phyloP scores from a whole-genome alignment of 2,329 filamentous ascomycete genomes.

The Aureobasidium namibiae region DNA sequence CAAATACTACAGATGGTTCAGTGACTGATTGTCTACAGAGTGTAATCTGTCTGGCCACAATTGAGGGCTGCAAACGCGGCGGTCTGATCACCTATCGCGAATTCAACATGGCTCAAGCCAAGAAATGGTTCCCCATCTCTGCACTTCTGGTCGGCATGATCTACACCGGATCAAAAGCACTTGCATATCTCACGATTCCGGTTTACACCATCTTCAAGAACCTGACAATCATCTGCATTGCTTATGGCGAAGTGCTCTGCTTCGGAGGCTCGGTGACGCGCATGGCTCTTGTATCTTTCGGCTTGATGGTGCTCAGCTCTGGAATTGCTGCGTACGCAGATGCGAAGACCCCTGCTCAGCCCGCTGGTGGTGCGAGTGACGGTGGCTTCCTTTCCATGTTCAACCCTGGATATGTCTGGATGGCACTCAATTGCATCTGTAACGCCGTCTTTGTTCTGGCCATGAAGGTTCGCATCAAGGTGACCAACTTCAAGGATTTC shows the following conservation, averaged over 20 bases:
- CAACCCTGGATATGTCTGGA: constrained; percentile 95
- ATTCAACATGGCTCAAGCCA: constrained; percentile 84
- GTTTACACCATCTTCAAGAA: constrained; percentile 99
- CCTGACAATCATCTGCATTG: constrained; percentile 95
- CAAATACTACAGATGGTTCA: background rate
- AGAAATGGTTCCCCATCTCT: constrained; percentile 95
- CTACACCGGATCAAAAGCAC: constrained; percentile 90
- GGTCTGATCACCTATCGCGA: constrained; percentile 74
- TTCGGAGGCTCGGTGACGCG: constrained; percentile 88
- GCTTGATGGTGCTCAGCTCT: constrained; percentile 91
- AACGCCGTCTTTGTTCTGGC: constrained; percentile 80
- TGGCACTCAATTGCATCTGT: constrained; percentile 94
- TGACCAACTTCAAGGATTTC: constrained; percentile 99
- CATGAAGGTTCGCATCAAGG: constrained; percentile 98
- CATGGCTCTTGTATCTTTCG: constrained; percentile 85
- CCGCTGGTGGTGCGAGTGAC: constrained; percentile 24
- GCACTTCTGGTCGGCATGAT: constrained; percentile 97
- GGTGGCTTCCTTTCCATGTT: constrained; percentile 62
- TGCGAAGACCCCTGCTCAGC: constrained; percentile 69
- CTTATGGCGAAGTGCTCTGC: constrained; percentile 96
- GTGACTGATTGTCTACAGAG: constrained; percentile 49
- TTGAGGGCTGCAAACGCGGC: constrained; percentile 69
- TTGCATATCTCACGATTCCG: constrained; percentile 92
- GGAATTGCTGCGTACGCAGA: constrained; percentile 95
- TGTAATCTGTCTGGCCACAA: constrained; percentile 77